Evolutionary conservation across 176 grass and related monocot genomes (phyloP), one percentile per base, ranked within the genome.

Genomic region (Olyra latifolia): DNA sequence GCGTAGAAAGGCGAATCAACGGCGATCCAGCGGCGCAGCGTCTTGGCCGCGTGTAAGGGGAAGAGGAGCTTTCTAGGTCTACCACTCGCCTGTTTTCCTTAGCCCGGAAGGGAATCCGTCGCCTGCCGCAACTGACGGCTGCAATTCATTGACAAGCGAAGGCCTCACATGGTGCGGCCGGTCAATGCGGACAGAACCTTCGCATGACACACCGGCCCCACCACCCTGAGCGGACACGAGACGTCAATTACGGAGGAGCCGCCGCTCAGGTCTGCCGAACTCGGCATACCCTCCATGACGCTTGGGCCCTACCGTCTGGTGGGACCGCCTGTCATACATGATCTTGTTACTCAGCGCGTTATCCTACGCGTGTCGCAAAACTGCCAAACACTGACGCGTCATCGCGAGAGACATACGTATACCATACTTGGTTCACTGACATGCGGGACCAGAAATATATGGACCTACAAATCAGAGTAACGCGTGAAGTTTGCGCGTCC

Each of bases 381-480:
- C 59, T 0, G 41, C 49, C 67, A 3, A 7, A 6, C 2, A 0
- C 1, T 10, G 25, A 29, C 61, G 52, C 69, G 49, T 22, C 4
- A 16, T 69, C 62, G 7, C 15, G 19, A 74, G 45, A 43, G 25
- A 44, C 69, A 68, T 8, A 10, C 0, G 0, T 0, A 0, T 0
- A 15, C 8, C 3, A 0, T 1, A 14, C 1, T 0, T 0, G 0
- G 0, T 0, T 0, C 47, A 62, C 53, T 80, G 87, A 75, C 53
- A 69, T 0, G 0, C 0, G 0, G 5, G 63, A 6, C 1, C 62
- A 5, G 0, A 0, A 10, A 0, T 0, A 0, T 0, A 0, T 4
- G 43, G 48, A 8, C 70, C 82, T 5, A 23, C 6, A 4, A 0
- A 0, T 16, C 7, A 14, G 0, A 0, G 3, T 16, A 17, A 1